These are phyloP conservation scores for Agarophyton chilense DNA, from an alignment of 23 red algal genomes.

Conservation along the genomic window DNA sequence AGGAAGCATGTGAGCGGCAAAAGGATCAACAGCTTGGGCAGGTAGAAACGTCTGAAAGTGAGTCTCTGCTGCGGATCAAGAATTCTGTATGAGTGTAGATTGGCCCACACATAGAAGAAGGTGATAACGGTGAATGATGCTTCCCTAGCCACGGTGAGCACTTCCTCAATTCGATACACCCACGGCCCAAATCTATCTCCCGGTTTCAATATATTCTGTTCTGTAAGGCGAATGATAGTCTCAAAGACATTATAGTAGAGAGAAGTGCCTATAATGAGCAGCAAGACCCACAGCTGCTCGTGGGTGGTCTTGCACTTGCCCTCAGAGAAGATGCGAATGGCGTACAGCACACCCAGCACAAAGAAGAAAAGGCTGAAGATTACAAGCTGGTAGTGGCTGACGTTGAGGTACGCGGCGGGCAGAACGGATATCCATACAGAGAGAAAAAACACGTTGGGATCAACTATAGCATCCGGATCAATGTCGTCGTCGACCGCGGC, in stretches of 20 bases:
- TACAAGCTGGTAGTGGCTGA: background rate
- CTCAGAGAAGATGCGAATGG: conserved; percentile 32
- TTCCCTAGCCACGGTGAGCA: conserved; percentile 30
- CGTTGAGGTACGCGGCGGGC: background rate
- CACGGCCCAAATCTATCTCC: background rate
- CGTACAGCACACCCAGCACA: conserved; percentile 10
- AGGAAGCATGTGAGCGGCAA: conserved; percentile 29
- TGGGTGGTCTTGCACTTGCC: conserved; percentile 28
- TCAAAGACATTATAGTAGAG: conserved; percentile 23
- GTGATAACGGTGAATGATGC: conserved; percentile 45
- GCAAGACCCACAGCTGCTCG: conserved; percentile 72
- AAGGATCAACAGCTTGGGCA: conserved; percentile 68
- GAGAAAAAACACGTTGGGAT: background rate
- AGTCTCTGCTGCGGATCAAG: conserved; percentile 59
- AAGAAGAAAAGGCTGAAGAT: conserved; percentile 46
- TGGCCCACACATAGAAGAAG: conserved; percentile 75
- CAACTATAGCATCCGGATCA: background rate
- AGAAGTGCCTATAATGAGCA: background rate
- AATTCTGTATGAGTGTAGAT: conserved; percentile 69
- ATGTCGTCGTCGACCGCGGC: background rate
- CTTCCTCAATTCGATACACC: conserved; percentile 27
- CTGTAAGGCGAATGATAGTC: background rate
- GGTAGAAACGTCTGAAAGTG: conserved; percentile 51
- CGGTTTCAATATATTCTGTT: background rate
- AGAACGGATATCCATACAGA: background rate